Conservation (phyloP, 2,329 filamentous ascomycete genomes). For the Fusarium palustre region DNA sequence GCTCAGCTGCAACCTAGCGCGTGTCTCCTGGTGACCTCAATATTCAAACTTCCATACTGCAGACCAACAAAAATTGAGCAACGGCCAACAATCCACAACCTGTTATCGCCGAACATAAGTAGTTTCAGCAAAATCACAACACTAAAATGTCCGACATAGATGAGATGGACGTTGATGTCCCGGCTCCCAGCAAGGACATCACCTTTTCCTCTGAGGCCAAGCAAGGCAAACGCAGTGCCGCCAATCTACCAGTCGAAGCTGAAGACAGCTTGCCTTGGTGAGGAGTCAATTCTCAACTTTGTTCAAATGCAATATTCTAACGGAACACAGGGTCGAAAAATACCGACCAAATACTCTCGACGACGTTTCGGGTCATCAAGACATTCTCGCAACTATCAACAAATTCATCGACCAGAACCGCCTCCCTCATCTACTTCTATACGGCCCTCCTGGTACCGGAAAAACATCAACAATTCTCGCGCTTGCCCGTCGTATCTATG, state of each 20-base stretch:
- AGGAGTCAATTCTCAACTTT: slow-evolving; percentile 19
- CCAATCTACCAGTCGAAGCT: slow-evolving; percentile 92
- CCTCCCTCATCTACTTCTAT: slow-evolving; percentile 94
- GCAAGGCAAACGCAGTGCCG: slow-evolving; percentile 92
- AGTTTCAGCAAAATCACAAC: neutral
- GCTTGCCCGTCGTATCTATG: slow-evolving; percentile 92
- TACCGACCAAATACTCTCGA: slow-evolving; percentile 89
- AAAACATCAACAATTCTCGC: slow-evolving; percentile 98
- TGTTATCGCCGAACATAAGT: neutral
- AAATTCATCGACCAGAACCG: slow-evolving; percentile 96
- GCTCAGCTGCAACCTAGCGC: slow-evolving; percentile 39
- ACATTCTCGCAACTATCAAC: slow-evolving; percentile 97
- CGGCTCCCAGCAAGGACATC: slow-evolving; percentile 60
- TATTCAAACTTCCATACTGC: slow-evolving; percentile 18
- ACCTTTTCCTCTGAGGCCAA: slow-evolving; percentile 80
- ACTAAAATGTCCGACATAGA: slow-evolving; percentile 69
- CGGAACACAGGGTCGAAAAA: slow-evolving; percentile 83
- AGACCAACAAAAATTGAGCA: slow-evolving; percentile 7
- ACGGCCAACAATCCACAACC: neutral
- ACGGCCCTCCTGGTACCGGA: slow-evolving; percentile 94
- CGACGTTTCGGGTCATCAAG: slow-evolving; percentile 96
- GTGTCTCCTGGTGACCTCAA: slow-evolving; percentile 49
- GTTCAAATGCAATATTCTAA: neutral
- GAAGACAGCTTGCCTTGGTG: slow-evolving; percentile 95
- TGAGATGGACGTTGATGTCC: slow-evolving; percentile 70